A percentile compares a stretch with the other conserved stretches of the same genome.
Conservation (phyloP, 2,329 filamentous ascomycete genomes). For the Penicillium sp. region DNA sequence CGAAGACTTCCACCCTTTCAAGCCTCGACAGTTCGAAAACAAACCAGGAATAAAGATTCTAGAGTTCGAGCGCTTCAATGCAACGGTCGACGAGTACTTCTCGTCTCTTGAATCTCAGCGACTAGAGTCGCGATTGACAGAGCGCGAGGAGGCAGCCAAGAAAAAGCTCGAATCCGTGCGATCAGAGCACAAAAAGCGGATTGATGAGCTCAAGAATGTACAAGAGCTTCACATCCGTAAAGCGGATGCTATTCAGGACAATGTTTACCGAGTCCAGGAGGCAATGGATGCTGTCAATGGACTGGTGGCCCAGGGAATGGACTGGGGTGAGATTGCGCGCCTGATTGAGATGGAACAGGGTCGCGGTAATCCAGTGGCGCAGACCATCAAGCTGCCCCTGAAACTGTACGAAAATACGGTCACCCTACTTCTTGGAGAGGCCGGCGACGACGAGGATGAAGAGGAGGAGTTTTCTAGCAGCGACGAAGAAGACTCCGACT, state of each 20-base stretch:
- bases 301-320: slow-evolving; percentile 90
- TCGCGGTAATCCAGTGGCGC: slow-evolving; percentile 77
- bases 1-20: slow-evolving; percentile 93
- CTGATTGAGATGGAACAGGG: slow-evolving; percentile 85
- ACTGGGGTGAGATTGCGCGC: slow-evolving; percentile 89
- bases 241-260: slow-evolving; percentile 85
- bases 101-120: slow-evolving; percentile 95
- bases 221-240: slow-evolving; percentile 84
- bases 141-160: slow-evolving; percentile 77
- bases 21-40: slow-evolving; percentile 73
- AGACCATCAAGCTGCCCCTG: slow-evolving; percentile 80
- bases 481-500: slow-evolving; percentile 57
- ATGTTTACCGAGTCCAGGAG: slow-evolving; percentile 87
- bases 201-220: slow-evolving; percentile 77
- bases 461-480: slow-evolving; percentile 65
- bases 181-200: slow-evolving; percentile 77
- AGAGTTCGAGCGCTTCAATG: slow-evolving; percentile 82
- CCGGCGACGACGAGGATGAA: slow-evolving; percentile 62
- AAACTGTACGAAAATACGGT: slow-evolving; percentile 88
- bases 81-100: slow-evolving; percentile 94
- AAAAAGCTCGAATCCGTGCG: slow-evolving; percentile 82
- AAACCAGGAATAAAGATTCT: slow-evolving; percentile 67
- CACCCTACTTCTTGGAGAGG: slow-evolving; percentile 74
- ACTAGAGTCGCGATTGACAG: slow-evolving; percentile 76
- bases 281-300: slow-evolving; percentile 90